phyloP scores from a whole-genome alignment of 2,329 filamentous ascomycete species.

The Ascochyta viciae-villosae region DNA sequence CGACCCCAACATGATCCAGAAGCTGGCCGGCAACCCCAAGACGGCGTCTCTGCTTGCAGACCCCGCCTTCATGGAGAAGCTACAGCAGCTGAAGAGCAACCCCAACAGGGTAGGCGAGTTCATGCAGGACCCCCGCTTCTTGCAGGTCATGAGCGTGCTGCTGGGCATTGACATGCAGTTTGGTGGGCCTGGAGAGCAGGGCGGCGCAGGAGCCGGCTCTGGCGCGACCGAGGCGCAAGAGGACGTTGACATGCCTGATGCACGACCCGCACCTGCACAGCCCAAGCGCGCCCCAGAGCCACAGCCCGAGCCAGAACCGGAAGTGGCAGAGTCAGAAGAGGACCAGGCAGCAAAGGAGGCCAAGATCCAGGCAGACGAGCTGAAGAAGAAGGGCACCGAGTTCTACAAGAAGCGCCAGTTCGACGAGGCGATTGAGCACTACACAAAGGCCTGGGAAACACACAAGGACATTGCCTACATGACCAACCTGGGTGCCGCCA shows the following conservation, averaged over 20 bases:
- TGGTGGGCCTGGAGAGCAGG: conserved; percentile 58
- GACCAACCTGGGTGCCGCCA: conserved; percentile 92
- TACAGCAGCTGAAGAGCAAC: conserved; percentile 81
- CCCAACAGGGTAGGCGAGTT: conserved; percentile 79
- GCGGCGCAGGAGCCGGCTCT: conserved; percentile 42
- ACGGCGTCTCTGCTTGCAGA: conserved; percentile 83
- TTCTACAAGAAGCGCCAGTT: conserved; percentile 99
- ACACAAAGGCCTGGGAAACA: conserved; percentile 91
- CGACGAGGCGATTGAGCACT: conserved; percentile 92
- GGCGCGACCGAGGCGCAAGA: conserved; percentile 64
- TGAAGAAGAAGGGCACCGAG: conserved; percentile 92
- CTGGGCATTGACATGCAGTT: conserved; percentile 93
- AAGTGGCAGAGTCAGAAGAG: conserved; percentile 89
- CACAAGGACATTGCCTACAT: conserved; percentile 98
- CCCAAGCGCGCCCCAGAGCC: conserved; percentile 56
- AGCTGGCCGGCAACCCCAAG: conserved; percentile 94
- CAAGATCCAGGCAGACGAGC: conserved; percentile 89
- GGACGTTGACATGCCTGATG: conserved; percentile 81
- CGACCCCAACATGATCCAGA: conserved; percentile 87
- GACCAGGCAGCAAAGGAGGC: conserved; percentile 83
- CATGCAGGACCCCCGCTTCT: conserved; percentile 88
- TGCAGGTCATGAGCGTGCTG: conserved; percentile 91
- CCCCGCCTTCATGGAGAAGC: conserved; percentile 85
- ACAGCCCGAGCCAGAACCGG: conserved; percentile 68
- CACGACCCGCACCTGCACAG: conserved; percentile 61